Conservation (phyloP, 306 rosid genomes). For the Vigna nakashimae region DNA sequence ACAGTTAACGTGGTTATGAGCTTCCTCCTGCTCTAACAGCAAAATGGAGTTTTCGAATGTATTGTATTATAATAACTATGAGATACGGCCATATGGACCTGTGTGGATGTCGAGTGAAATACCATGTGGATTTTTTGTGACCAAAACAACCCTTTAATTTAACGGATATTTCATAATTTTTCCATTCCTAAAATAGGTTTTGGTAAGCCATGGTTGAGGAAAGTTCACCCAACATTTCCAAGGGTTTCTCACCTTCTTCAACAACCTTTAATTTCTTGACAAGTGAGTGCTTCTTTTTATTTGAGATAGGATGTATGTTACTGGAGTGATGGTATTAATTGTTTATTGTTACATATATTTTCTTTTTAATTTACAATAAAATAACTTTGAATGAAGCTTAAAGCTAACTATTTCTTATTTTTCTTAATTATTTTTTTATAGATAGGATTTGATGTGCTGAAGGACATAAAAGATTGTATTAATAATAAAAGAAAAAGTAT, state of each 20-base stretch:
- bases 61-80: not conserved
- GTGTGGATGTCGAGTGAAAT: no score
- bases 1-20: not conserved
- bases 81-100: not conserved
- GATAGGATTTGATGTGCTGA: no score
- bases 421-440: no score
- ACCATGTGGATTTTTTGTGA: not conserved
- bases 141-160: constrained; percentile 25
- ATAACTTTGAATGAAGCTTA: no score
- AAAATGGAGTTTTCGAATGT: not conserved
- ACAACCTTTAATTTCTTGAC: constrained; percentile 22
- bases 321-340: no score
- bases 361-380: no score
- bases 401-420: no score
- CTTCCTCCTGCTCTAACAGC: not conserved
- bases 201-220: constrained; percentile 47
- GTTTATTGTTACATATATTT: no score
- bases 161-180: constrained; percentile 7
- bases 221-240: constrained; percentile 46
- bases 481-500: no score
- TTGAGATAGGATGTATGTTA: no score
- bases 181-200: not conserved
- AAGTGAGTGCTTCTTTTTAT: constrained; percentile 6
- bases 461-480: no score
- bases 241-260: constrained; percentile 38